phyloP scores from a whole-genome alignment of 768 basidiomycete species.

The Tricholoma matsutake region DNA sequence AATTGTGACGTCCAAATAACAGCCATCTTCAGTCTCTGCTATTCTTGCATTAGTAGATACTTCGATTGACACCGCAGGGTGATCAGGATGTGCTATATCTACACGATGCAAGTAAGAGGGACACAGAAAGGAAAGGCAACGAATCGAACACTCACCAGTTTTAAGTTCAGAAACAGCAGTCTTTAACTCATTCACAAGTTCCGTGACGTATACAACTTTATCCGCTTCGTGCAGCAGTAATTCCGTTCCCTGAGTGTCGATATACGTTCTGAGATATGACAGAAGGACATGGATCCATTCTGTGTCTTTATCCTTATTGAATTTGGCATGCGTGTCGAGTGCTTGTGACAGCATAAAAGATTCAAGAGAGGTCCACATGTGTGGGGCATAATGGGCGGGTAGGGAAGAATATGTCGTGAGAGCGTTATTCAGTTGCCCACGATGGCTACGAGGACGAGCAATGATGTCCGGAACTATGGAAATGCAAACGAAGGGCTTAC shows the following conservation, averaged over 20 bases:
- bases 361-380: slow-evolving; percentile 78
- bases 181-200: slow-evolving; percentile 48
- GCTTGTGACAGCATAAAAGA: slow-evolving; percentile 76
- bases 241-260: slow-evolving; percentile 51
- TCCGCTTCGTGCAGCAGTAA: slow-evolving; percentile 53
- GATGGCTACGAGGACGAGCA: slow-evolving; percentile 46
- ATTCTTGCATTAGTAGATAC: slow-evolving; percentile 45
- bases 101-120: slow-evolving; percentile 5
- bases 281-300: slow-evolving; percentile 83
- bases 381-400: slow-evolving; percentile 83
- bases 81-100: slow-evolving; percentile 70
- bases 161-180: slow-evolving; percentile 50
- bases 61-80: slow-evolving; percentile 61
- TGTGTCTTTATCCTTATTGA: slow-evolving; percentile 57
- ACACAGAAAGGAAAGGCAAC: not conserved
- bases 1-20: slow-evolving; percentile 55
- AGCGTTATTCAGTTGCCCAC: slow-evolving; percentile 59
- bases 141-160: slow-evolving; percentile 38
- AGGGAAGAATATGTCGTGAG: slow-evolving; percentile 72
- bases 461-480: not conserved
- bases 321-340: slow-evolving; percentile 58
- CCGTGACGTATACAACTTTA: slow-evolving; percentile 46
- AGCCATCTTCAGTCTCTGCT: slow-evolving; percentile 65
- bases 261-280: slow-evolving; percentile 70
- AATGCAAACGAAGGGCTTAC: slow-evolving; percentile 46